Base-by-base conservation (phyloP, 345 rosid genomes). In the Geranium rotundifolium region DNA sequence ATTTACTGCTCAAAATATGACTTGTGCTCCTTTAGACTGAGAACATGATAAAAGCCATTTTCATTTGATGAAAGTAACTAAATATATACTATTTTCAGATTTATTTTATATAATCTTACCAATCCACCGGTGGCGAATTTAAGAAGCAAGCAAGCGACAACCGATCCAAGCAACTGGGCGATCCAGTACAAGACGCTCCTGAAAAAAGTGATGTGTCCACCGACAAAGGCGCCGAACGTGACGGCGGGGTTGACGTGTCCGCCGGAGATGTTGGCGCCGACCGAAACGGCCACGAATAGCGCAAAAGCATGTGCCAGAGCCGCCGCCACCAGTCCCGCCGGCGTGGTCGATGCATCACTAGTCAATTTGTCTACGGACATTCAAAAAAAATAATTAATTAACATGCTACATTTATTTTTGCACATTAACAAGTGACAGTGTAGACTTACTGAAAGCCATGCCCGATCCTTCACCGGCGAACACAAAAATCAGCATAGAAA, bases 391-490 rank as follows among this genome's bases (percentile, higher is more conserved):
- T 23, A 23, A 23, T 1, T 23, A 23, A 23, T 23, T 5, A 37
- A 46, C 52, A 12, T 46, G 3, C 52, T 9, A 46, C 52, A 46
- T 46, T 46, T 0, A 12, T 7, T 3, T 14, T 46, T 7, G 52
- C 3, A 46, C 52, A 46, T 46, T 46, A 12, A 7, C 10, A 3
- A 46, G 16, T 46, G 52, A 46, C 52, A 46, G 30, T 66, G 62
- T 65, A 17, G 57, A 69, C 83, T 73, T 81, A 52, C 78, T 79
- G 64, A 76, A 83, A 19, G 91, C 91, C 85, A 86, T 83, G 73
- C 88, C 91, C n/a, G 91, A 81, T 29, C 91, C 88, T 76, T 79
- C 81, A 9, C 91, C 91, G 54, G 91, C 91, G 13, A 85, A 85
- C 49, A 85, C 86, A n/a, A 85, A 83, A 50, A 85, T 85, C 57